These are phyloP conservation scores for Viscum album DNA, from an alignment of 177 flowering plant genomes.

Conservation along the genomic window DNA sequence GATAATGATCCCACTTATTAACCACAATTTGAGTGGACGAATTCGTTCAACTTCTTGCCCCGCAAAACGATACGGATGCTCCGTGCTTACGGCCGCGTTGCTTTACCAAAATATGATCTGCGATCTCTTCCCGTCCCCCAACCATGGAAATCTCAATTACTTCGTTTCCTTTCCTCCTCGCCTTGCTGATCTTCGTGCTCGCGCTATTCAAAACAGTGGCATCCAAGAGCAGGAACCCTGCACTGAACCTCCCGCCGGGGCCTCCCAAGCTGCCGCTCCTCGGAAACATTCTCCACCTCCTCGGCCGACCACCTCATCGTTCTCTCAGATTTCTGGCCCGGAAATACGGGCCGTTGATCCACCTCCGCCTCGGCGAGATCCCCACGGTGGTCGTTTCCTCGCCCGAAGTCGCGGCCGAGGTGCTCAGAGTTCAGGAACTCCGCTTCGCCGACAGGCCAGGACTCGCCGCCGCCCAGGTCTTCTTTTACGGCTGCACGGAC, in stretches of 20 bases:
- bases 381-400: slow-evolving; percentile 27
- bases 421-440: slow-evolving; percentile 22
- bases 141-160: not conserved
- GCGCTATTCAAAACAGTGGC: not conserved
- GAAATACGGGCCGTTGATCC: slow-evolving; percentile 29
- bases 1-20: too few species aligned
- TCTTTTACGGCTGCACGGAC: slow-evolving; percentile 16
- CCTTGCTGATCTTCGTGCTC: not conserved
- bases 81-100: too few species aligned
- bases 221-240: not conserved
- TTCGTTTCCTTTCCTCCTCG: too few species aligned
- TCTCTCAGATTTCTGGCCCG: slow-evolving; percentile 14
- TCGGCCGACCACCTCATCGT: slow-evolving; percentile 18
- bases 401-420: slow-evolving; percentile 18
- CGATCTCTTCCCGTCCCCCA: not conserved
- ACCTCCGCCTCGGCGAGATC: slow-evolving; percentile 28
- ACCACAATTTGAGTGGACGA: too few species aligned
- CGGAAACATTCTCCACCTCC: slow-evolving; percentile 22
- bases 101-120: too few species aligned
- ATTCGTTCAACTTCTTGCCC: too few species aligned
- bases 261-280: slow-evolving; percentile 26
- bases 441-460: slow-evolving; percentile 18
- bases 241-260: slow-evolving; percentile 15
- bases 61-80: too few species aligned
- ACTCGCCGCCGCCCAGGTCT: slow-evolving; percentile 6